Percentiles rank a stretch among this genome's conserved stretches.
Conservation (phyloP, 2,329 filamentous ascomycete species). For the Claviceps humidiphila region DNA sequence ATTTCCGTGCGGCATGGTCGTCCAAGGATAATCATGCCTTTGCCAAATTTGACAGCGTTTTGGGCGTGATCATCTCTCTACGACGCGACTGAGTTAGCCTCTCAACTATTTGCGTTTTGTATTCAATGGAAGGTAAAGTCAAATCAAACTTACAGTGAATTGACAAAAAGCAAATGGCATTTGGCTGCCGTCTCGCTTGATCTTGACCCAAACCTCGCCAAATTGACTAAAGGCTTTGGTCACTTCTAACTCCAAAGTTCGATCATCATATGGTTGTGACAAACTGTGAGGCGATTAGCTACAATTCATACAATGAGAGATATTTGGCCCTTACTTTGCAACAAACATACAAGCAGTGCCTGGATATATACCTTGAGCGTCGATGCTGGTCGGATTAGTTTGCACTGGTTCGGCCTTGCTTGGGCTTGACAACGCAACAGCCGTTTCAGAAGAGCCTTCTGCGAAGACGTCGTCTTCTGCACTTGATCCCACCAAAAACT, state of each 20-base stretch:
- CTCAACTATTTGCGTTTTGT: neutral
- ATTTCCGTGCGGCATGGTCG: constrained; percentile 47
- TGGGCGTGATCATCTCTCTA: constrained; percentile 37
- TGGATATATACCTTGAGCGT: constrained; percentile 39
- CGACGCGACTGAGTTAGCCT: neutral
- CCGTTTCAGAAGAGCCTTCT: neutral
- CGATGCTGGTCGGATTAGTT: constrained; percentile 15
- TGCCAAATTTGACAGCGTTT: constrained; percentile 32
- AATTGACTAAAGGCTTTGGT: constrained; percentile 38
- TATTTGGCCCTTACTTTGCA: constrained; percentile 42
- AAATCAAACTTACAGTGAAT: constrained; percentile 37
- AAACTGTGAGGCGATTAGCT: constrained; percentile 27
- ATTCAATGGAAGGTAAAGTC: too few relatives aligned
- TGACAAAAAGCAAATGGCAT: constrained; percentile 55
- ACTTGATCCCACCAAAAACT: constrained; percentile 9
- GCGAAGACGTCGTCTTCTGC: constrained; percentile 11
- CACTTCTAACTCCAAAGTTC: constrained; percentile 37
- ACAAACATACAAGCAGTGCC: constrained; percentile 49
- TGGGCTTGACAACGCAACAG: neutral
- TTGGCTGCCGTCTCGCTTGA: constrained; percentile 40
- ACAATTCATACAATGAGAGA: neutral
- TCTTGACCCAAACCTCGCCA: constrained; percentile 48
- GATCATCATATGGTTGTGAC: constrained; percentile 34
- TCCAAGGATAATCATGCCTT: constrained; percentile 36
- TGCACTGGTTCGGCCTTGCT: constrained; percentile 1